phyloP scores from a whole-genome alignment of 169 alveolate species.

The Cystoisospora suis region DNA sequence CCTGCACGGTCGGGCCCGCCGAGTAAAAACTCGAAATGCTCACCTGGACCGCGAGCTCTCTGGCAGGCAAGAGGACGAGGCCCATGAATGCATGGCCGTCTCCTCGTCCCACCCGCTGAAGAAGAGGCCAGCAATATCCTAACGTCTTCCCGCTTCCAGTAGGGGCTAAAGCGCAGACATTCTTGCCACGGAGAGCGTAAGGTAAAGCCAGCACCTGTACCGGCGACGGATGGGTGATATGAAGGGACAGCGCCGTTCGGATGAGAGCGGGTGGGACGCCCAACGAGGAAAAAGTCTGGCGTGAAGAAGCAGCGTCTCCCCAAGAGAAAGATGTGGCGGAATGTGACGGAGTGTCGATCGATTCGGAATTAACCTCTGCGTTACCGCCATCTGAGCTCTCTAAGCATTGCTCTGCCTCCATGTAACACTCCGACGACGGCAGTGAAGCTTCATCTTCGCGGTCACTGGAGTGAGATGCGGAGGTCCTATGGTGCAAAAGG shows the following conservation, averaged over 20 bases:
- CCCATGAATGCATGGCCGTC: slow-evolving; percentile 80
- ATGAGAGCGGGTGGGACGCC: slow-evolving; percentile 54
- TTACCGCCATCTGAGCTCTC: too few relatives aligned
- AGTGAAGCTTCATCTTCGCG: too few relatives aligned
- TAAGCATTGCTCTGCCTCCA: too few relatives aligned
- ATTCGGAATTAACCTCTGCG: too few relatives aligned
- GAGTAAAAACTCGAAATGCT: not conserved
- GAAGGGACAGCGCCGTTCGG: slow-evolving; percentile 52
- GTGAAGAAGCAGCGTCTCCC: too few relatives aligned
- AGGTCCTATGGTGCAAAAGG: too few relatives aligned
- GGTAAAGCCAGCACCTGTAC: slow-evolving; percentile 95
- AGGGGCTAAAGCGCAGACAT: slow-evolving; percentile 97
- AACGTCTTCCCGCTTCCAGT: slow-evolving; percentile 95
- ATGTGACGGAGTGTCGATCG: too few relatives aligned
- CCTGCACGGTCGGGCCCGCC: too few relatives aligned
- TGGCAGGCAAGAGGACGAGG: slow-evolving; percentile 94
- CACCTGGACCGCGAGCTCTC: slow-evolving; percentile 96
- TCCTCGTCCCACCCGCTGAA: slow-evolving; percentile 85
- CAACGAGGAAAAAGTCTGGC: slow-evolving; percentile 50
- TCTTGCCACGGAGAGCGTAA: slow-evolving; percentile 90
- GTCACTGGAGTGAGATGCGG: too few relatives aligned
- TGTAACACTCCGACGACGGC: too few relatives aligned
- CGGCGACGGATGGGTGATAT: slow-evolving; percentile 60
- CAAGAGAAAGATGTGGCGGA: too few relatives aligned
- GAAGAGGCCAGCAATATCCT: slow-evolving; percentile 94